Percentiles rank a stretch among this genome's conserved stretches.
phyloP scores from a whole-genome alignment of 176 grass and related monocot genomes.

The Oryza glaberrima region DNA sequence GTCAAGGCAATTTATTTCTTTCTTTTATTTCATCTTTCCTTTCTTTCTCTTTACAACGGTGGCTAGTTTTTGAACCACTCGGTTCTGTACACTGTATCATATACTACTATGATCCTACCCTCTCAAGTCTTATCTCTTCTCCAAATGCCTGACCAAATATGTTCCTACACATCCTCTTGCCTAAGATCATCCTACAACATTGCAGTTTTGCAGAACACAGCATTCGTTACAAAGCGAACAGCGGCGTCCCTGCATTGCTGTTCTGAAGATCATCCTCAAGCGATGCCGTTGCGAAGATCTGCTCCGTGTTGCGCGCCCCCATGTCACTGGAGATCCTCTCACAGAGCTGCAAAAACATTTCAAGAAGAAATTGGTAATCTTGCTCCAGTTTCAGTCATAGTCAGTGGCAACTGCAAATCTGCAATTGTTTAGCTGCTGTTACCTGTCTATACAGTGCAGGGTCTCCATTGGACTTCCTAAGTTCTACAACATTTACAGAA shows the following conservation, averaged over 20 bases:
- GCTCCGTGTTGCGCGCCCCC: conserved; percentile 47
- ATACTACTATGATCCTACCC: not conserved
- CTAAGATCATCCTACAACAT: not conserved
- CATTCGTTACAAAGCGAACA: conserved; percentile 47
- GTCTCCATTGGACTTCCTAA: conserved; percentile 78
- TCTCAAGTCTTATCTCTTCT: not conserved
- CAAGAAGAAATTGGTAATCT: not conserved
- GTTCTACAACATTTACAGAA: conserved; percentile 74
- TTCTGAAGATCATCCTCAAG: conserved; percentile 8
- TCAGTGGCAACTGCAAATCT: not conserved
- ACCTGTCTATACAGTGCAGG: conserved; percentile 76
- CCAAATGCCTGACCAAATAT: conserved; percentile 4
- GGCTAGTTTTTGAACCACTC: not conserved
- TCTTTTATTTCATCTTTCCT: conserved; percentile 16
- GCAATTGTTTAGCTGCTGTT: not conserved
- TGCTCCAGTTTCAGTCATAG: not conserved
- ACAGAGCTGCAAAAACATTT: conserved; percentile 59
- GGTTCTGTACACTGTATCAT: conserved; percentile 29
- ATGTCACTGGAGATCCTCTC: conserved; percentile 60
- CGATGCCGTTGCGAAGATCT: conserved; percentile 31
- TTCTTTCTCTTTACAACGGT: not conserved
- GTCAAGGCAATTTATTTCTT: not conserved
- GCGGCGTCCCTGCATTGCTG: conserved; percentile 17
- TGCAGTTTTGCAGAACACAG: not conserved
- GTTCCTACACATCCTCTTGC: conserved; percentile 3